Base-by-base conservation (phyloP, 2,329 filamentous ascomycete genomes). In the Zymoseptoria ardabiliae region DNA sequence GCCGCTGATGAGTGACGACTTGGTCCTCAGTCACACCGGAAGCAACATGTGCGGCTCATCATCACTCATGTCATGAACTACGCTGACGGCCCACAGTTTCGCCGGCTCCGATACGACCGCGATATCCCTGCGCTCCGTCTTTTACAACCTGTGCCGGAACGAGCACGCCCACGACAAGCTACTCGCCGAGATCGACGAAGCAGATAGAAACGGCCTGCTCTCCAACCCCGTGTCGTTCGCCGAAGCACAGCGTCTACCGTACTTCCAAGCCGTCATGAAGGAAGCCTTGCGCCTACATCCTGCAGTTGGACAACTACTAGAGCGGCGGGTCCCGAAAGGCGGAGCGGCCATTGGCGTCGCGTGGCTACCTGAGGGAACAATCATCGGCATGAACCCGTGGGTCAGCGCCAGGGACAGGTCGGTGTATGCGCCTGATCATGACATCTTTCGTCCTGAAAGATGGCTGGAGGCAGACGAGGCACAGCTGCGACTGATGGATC, bases 401-500 rank as follows among this genome's bases (percentile, higher is more conserved):
- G 70, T 72, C 3, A 62, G 72, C 19, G 70, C 73, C 30, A 61
- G 69, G 4, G 65, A 71, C 54, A 55, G 62, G 28, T 63, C 68
- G 7, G 66, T 73, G 4, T 73, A 62, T 55, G 71, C 70, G 2
- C 57, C 67, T 6, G 70, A 73, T 50, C 67, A 66, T 4, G 70
- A 74, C 41, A 57, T 54, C 1, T 75, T 74, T 59, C 56, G 70
- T 11, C 73, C 72, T 1, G 73, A 74, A 58, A 56, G 72, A 5
- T 75, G 72, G 73, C 50, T 74, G 49, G 61, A 65, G 35, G 64
- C 68, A 25, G 58, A 66, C n/a, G 64, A 60, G 4, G 35, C 13
- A 5, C 49, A 0, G 83, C 69, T 19, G 70, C 72, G 58, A 69
- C 72, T 57, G 56, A 87, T 25, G 83, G 83, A 3, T 84, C 84